phyloP scores from a whole-genome alignment of 225 moss, liverwort and hornwort species.

The Antitrichia curtipendula region DNA sequence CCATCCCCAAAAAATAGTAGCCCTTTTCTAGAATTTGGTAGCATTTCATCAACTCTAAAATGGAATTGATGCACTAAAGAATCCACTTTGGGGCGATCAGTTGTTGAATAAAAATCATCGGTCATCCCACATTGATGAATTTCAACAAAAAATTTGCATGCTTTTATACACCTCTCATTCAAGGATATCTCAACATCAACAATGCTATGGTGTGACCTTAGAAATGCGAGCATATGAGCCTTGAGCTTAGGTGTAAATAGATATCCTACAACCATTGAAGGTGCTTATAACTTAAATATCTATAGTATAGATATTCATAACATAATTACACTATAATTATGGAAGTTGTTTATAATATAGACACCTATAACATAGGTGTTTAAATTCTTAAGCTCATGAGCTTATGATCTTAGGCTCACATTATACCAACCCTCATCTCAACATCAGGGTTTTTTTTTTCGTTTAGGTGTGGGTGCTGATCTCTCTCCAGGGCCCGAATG shows the following conservation, averaged over 20 bases:
- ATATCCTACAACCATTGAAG: background rate
- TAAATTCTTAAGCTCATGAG: background rate
- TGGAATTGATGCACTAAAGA: too few species aligned
- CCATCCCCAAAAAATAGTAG: accelerated
- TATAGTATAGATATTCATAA: background rate
- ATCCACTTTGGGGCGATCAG: accelerated
- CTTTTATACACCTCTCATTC: background rate
- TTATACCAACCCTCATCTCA: background rate
- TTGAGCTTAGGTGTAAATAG: background rate
- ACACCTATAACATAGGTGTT: background rate
- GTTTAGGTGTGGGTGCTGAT: too few species aligned
- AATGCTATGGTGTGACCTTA: background rate
- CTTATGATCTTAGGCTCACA: background rate
- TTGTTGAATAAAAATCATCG: background rate
- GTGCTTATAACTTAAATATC: background rate
- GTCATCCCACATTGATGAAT: background rate
- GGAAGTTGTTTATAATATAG: too few species aligned
- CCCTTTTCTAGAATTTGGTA: background rate
- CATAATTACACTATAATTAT: too few species aligned
- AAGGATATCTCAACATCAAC: background rate
- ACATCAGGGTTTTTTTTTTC: too few species aligned
- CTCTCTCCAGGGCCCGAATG: too few species aligned
- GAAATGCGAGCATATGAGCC: background rate
- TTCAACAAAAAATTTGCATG: background rate
- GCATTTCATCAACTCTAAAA: background rate